These are phyloP conservation scores for Echeveria elegans DNA, from an alignment of 164 flowering plant genomes.

Conservation along the genomic window DNA sequence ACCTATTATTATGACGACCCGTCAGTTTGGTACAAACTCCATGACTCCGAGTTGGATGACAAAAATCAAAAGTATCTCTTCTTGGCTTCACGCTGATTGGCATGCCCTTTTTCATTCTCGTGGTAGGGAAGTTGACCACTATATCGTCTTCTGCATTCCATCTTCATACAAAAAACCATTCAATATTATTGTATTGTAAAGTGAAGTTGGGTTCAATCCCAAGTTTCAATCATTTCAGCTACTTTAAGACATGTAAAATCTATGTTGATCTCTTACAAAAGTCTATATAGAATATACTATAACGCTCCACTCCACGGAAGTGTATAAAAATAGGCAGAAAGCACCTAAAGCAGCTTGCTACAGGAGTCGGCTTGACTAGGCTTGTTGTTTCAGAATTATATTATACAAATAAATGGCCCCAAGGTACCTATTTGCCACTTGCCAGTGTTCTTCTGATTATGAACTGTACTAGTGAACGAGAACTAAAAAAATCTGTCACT, in stretches of 20 bases:
- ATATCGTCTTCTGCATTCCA: constrained; percentile 87
- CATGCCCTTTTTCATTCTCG: constrained; percentile 74
- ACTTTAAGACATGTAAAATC: not conserved
- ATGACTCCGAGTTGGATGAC: not conserved
- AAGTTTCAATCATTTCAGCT: not conserved
- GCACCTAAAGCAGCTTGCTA: not conserved
- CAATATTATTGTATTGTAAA: not conserved
- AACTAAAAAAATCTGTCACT: too few relatives aligned
- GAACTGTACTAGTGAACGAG: too few relatives aligned
- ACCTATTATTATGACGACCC: not conserved
- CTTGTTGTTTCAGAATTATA: not conserved
- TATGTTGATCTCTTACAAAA: too few relatives aligned
- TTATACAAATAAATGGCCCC: not conserved
- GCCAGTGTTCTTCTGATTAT: not conserved
- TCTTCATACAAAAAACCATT: constrained; percentile 19
- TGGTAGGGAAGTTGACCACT: constrained; percentile 78
- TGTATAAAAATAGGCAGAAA: not conserved
- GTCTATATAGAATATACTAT: not conserved
- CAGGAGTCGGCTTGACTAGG: not conserved
- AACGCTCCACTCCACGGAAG: not conserved
- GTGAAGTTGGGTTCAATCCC: not conserved
- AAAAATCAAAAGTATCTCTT: constrained; percentile 4
- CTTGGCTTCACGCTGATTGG: constrained; percentile 63
- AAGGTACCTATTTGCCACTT: not conserved
- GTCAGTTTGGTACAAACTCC: not conserved